Percentiles rank a stretch among this genome's conserved stretches.
Conservation (phyloP, 176 grass and related monocot genomes). For the Hordeum marinum region DNA sequence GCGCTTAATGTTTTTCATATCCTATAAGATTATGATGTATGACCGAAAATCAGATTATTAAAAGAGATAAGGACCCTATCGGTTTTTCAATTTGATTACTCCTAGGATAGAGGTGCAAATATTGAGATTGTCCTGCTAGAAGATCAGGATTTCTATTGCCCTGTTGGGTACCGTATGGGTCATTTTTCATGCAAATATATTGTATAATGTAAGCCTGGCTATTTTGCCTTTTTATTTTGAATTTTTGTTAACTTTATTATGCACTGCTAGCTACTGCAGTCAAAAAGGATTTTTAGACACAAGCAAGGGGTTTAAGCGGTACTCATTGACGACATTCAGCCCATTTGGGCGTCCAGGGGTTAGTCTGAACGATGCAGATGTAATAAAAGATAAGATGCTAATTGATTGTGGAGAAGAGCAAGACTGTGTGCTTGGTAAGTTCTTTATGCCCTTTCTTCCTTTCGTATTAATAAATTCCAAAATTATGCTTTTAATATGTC, state of each 20-base stretch:
- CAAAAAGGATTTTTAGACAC: slow-evolving; percentile 25
- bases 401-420: slow-evolving; percentile 80
- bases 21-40: not conserved
- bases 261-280: slow-evolving; percentile 11
- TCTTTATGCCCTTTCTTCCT: not conserved
- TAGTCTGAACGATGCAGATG: slow-evolving; percentile 32
- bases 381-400: slow-evolving; percentile 49
- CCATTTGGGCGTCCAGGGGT: slow-evolving; percentile 34
- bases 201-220: not conserved
- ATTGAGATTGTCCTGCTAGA: not conserved
- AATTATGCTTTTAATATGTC: not conserved
- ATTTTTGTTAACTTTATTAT: not conserved
- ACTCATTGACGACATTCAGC: slow-evolving; percentile 36
- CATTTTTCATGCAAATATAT: not conserved
- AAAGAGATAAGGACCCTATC: not conserved
- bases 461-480: not conserved
- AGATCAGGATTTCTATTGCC: not conserved
- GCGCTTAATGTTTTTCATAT: not conserved
- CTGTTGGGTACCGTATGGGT: not conserved
- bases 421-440: slow-evolving; percentile 79
- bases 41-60: not conserved
- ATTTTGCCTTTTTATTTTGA: not conserved
- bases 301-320: slow-evolving; percentile 18
- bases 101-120: not conserved
- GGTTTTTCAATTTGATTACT: not conserved